Conservation (phyloP, 148 eudicot genomes). For the Arbutus unedo region DNA sequence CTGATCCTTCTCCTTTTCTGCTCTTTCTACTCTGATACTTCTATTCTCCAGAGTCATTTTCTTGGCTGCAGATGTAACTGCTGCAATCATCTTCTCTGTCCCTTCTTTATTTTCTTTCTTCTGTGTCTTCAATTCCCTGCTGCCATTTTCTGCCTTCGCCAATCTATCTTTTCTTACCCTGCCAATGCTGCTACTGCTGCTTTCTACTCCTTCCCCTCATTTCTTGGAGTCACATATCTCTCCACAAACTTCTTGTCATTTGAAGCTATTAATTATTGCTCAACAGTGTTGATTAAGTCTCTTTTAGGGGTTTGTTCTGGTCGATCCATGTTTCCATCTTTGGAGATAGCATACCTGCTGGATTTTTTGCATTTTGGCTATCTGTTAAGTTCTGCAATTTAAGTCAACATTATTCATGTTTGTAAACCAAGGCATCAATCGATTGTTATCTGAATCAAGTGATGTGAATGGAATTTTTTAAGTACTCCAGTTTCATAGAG, state of each 20-base stretch:
- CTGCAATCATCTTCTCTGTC: background rate
- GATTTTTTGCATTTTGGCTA: background rate
- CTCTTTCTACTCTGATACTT: background rate
- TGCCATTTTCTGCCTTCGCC: background rate
- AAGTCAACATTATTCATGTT: background rate
- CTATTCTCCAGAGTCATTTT: background rate
- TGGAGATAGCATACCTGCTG: background rate
- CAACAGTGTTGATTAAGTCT: background rate
- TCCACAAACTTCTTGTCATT: background rate
- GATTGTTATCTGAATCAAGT: background rate
- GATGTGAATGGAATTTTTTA: background rate
- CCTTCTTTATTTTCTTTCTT: background rate
- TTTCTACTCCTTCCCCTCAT: background rate
- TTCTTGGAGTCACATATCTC: background rate
- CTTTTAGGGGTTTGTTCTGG: background rate
- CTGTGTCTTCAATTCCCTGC: background rate
- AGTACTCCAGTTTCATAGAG: background rate
- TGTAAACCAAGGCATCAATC: background rate
- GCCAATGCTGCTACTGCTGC: background rate
- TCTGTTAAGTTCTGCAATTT: background rate
- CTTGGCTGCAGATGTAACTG: background rate
- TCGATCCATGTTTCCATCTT: background rate
- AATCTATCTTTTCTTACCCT: background rate
- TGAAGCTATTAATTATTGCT: background rate
- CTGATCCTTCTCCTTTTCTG: conserved; percentile 1